Evolutionary conservation across 305 asterid species (phyloP), one percentile per base, ranked within the genome.

Genomic region (Striga hermonthica): DNA sequence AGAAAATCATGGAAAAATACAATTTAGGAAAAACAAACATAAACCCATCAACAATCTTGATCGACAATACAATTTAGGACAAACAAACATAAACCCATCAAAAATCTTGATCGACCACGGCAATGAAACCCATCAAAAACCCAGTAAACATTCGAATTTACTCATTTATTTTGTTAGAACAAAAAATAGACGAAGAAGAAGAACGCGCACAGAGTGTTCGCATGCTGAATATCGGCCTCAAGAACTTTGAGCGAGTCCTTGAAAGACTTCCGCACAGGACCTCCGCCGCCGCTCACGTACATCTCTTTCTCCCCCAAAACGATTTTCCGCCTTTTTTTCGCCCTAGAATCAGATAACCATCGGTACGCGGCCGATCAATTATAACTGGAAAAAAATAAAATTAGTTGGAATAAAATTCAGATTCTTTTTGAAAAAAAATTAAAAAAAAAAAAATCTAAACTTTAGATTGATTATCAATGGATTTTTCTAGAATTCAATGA

Each of bases 151-250:
- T 58, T 9, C 7, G 15, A 10, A 57, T 22, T 22, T 22, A 57
- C 34, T 0, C 22, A 11, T 14, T 65, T 58, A 50, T 4, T 9
- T 34, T 1, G 8, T 10, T 0, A 7, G n/a, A n/a, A n/a, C n/a
- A 11, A 31, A 55, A 54, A 54, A 54, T 0, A 16, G 40, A 45
- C 9, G 9, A 31, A 10, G 1, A 13, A 5, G 16, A 52, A 28
- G 49, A 9, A 80, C 90, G 72, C 90, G 72, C 14, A 90, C 97
- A 91, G 81, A 70, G 97, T 88, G 72, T 91, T 91, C 66, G 97
- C 97, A 73, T 88, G 95, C 79, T 91, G 97, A 86, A 91, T 84
- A 82, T 91, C 97, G 70, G 97, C 97, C 81, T 91, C 97, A 41
- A 91, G 96, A 72, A 76, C 89, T 76, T 91, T 91, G 65, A 91